Evolutionary conservation across 768 basidiomycete species (phyloP).

Genomic region (Hygrocybe coccinea): DNA sequence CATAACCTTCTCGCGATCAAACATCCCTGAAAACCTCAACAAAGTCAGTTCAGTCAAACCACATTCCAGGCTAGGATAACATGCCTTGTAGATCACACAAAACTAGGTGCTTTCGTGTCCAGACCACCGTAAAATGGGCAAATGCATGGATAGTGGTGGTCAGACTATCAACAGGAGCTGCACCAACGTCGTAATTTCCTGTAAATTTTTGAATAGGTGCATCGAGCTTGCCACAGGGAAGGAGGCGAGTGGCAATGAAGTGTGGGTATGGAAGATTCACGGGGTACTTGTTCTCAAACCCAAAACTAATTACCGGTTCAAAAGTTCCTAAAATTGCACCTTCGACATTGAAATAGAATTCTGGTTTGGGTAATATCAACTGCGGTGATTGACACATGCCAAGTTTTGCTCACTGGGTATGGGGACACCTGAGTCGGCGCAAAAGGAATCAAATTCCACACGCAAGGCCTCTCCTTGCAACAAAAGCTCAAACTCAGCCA

Average conservation of each 20-base stretch:
- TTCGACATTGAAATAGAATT: conserved; percentile 8
- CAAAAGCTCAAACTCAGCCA: too few species aligned
- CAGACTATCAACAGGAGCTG: conserved; percentile 1
- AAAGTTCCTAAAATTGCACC: conserved; percentile 10
- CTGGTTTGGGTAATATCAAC: neutral
- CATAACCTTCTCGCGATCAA: neutral
- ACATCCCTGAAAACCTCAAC: neutral
- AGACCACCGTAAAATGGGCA: conserved; percentile 13
- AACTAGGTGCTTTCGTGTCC: conserved; percentile 7
- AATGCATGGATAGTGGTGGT: conserved; percentile 20
- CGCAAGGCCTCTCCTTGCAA: too few species aligned
- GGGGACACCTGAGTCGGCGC: neutral
- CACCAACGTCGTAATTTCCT: conserved; percentile 14
- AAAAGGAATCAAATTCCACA: too few species aligned
- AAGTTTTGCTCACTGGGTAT: neutral
- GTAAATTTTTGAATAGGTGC: conserved; percentile 18
- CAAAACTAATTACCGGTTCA: conserved; percentile 6
- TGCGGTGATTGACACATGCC: neutral
- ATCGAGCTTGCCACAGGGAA: conserved; percentile 12
- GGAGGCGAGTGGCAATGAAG: conserved; percentile 18
- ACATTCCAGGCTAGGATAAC: neutral
- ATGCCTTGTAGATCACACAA: conserved; percentile 7
- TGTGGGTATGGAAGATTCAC: conserved; percentile 3
- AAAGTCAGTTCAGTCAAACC: neutral
- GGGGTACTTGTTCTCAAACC: neutral